Percentiles rank a stretch among this genome's conserved stretches.
Conservation (phyloP, 2,329 filamentous ascomycete species). For the Didymellaceae sp. region DNA sequence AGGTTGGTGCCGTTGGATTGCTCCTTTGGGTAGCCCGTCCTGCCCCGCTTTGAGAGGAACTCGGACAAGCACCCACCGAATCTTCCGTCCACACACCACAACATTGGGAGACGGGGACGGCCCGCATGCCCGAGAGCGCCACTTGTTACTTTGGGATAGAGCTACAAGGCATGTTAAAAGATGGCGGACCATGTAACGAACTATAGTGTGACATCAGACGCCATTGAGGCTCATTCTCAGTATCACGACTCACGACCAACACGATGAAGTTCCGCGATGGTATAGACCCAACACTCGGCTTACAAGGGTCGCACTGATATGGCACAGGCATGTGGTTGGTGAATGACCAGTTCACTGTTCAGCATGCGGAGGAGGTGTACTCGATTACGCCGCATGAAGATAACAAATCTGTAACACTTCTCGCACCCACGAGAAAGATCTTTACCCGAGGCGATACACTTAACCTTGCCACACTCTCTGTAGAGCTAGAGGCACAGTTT, state of each 20-base stretch:
- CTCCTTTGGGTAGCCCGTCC: conserved; percentile 3
- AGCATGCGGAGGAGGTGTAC: conserved; percentile 71
- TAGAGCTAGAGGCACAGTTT: conserved; percentile 63
- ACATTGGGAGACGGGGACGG: conserved; percentile 22
- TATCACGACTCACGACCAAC: not conserved
- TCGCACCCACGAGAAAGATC: conserved; percentile 66
- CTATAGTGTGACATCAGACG: conserved; percentile 1
- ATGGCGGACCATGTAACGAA: not conserved
- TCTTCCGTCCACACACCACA: conserved; percentile 30
- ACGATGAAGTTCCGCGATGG: conserved; percentile 69
- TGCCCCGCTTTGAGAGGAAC: conserved; percentile 19
- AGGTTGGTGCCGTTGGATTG: conserved; percentile 1
- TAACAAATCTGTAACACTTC: conserved; percentile 59
- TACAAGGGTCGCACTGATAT: conserved; percentile 13
- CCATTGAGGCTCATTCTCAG: conserved; percentile 4
- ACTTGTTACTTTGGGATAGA: not conserved
- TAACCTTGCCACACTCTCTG: conserved; percentile 62
- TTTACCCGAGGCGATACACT: conserved; percentile 61
- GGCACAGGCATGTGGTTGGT: conserved; percentile 67
- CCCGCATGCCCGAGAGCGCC: conserved; percentile 26
- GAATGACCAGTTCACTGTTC: conserved; percentile 64
- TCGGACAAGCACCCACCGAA: conserved; percentile 30
- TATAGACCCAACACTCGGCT: conserved; percentile 21
- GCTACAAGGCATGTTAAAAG: conserved; percentile 6
- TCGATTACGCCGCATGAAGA: conserved; percentile 55